Percentiles rank a stretch among this genome's conserved stretches.
phyloP scores from a whole-genome alignment of 2,329 filamentous ascomycete genomes.

The Lachnellula subtilissima region DNA sequence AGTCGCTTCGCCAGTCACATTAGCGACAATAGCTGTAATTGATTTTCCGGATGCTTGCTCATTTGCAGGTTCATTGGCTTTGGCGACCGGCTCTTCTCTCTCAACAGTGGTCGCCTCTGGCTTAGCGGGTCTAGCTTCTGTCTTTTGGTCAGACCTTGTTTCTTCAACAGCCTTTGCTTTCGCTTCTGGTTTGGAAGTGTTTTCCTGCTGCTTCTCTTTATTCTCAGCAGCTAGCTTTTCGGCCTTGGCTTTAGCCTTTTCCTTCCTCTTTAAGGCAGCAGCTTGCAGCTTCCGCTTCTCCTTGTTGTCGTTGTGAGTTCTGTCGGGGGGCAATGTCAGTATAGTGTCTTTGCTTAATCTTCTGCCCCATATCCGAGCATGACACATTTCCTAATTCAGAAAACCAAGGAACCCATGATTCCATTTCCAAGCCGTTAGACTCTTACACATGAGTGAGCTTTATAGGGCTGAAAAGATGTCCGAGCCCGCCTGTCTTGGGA shows the following conservation, averaged over 20 bases:
- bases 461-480: no score
- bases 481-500: no score
- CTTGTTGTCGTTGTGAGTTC: constrained; percentile 11
- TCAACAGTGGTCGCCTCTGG: no score
- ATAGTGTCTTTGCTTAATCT: no score
- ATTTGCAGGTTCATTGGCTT: neutral
- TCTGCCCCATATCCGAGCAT: no score
- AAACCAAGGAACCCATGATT: no score
- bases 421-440: no score
- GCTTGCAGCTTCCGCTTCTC: constrained; percentile 11
- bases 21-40: neutral
- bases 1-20: neutral
- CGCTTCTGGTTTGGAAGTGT: constrained; percentile 11
- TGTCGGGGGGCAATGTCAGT: neutral
- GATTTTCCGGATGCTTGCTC: neutral
- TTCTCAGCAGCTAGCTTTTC: constrained; percentile 6
- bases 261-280: constrained; percentile 11
- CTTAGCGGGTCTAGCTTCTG: neutral
- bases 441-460: no score
- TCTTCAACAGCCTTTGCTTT: constrained; percentile 4
- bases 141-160: neutral
- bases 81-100: neutral
- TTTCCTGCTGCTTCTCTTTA: constrained; percentile 18
- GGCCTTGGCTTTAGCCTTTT: constrained; percentile 6
- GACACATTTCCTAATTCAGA: no score